Evolutionary conservation across 73 alveolate species (phyloP).

Genomic region (Loxodes magnus): DNA sequence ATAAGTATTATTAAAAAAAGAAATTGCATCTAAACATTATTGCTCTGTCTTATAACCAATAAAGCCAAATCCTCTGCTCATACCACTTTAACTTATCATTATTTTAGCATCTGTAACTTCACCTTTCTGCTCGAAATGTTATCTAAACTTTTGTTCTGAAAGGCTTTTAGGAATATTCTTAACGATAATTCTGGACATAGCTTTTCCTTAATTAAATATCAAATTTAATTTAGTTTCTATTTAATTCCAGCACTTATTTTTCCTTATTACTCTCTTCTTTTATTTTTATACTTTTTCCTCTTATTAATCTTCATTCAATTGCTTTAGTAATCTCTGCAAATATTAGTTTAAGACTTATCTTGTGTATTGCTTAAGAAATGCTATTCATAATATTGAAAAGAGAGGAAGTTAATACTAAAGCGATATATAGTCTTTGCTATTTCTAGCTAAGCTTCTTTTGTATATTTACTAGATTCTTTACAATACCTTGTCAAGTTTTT

Average conservation of each 20-base stretch:
- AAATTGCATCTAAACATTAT: conserved; percentile 25
- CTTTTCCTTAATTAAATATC: background rate
- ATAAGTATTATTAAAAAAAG: conserved; percentile 45
- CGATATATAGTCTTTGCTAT: too few species aligned
- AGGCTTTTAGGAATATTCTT: conserved; percentile 74
- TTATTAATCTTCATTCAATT: too few species aligned
- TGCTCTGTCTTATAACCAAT: conserved; percentile 37
- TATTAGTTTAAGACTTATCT: too few species aligned
- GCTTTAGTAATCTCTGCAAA: too few species aligned
- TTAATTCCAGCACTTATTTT: background rate
- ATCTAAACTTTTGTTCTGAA: conserved; percentile 56
- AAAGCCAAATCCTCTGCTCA: conserved; percentile 43
- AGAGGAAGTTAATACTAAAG: too few species aligned
- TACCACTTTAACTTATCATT: conserved; percentile 41
- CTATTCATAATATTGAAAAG: too few species aligned
- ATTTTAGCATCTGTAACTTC: conserved; percentile 48
- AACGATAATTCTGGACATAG: conserved; percentile 56
- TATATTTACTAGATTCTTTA: too few species aligned
- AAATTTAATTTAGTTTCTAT: background rate
- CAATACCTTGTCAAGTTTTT: too few species aligned
- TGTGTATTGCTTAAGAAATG: too few species aligned
- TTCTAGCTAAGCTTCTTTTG: too few species aligned
- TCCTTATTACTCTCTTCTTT: background rate
- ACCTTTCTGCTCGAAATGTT: conserved; percentile 65
- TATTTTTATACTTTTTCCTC: too few species aligned